A percentile compares a stretch with the other conserved stretches of the same genome.
phyloP scores from a whole-genome alignment of 2,329 filamentous ascomycete species.

The Phyllachora maydis region DNA sequence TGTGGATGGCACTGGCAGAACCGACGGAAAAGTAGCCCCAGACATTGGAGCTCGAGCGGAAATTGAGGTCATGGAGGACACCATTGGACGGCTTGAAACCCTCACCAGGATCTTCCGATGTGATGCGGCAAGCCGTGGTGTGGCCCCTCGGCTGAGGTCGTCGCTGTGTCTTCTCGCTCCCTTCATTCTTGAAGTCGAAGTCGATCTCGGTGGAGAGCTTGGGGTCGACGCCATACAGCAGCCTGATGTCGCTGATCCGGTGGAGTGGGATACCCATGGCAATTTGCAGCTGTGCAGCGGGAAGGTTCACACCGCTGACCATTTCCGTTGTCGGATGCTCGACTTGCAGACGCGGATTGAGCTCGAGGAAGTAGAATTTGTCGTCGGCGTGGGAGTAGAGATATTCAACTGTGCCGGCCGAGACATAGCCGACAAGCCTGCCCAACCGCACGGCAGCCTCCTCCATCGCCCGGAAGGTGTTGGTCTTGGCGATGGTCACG shows the following conservation, averaged over 20 bases:
- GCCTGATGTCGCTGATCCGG: constrained; percentile 84
- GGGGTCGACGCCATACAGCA: constrained; percentile 89
- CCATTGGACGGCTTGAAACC: constrained; percentile 98
- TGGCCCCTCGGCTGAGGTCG: constrained; percentile 88
- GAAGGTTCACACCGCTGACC: constrained; percentile 94
- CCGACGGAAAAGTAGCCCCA: constrained; percentile 99
- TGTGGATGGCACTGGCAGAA: constrained; percentile 92
- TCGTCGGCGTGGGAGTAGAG: constrained; percentile 95
- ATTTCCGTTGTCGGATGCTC: constrained; percentile 99
- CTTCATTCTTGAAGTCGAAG: constrained; percentile 83
- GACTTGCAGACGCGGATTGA: constrained; percentile 97
- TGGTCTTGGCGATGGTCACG: constrained; percentile 78
- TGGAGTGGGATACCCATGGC: constrained; percentile 96
- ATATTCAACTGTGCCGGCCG: constrained; percentile 96
- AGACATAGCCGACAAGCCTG: constrained; percentile 91
- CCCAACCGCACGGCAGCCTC: constrained; percentile 87
- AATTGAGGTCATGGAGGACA: constrained; percentile 98
- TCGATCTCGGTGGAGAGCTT: constrained; percentile 75
- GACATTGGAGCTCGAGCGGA: constrained; percentile 94
- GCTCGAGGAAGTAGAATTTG: constrained; percentile 97
- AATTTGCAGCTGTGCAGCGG: constrained; percentile 92
- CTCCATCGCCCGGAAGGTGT: constrained; percentile 92
- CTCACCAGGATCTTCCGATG: constrained; percentile 94
- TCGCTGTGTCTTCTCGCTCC: constrained; percentile 67
- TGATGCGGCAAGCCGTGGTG: constrained; percentile 96